Conservation (phyloP, 2,329 filamentous ascomycete species). For the Penicillium sp. region DNA sequence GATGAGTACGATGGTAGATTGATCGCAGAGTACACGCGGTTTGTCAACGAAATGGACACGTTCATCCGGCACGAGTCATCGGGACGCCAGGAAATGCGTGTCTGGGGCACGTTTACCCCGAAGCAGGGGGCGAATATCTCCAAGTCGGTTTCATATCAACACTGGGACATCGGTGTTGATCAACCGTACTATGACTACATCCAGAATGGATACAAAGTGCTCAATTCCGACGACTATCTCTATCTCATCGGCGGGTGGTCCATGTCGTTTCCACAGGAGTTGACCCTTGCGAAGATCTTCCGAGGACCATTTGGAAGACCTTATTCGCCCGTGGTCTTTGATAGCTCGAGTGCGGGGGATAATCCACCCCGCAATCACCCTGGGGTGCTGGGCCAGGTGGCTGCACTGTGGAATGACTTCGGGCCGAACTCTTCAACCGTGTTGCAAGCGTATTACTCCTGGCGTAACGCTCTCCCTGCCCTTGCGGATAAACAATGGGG, state of each 20-base stretch:
- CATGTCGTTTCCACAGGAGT: conserved; percentile 41
- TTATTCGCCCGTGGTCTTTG: too few species aligned
- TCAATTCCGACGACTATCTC: conserved; percentile 50
- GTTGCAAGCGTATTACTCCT: conserved; percentile 47
- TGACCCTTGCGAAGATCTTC: too few species aligned
- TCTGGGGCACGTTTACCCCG: conserved; percentile 52
- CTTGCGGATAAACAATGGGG: conserved; percentile 52
- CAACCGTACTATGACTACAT: conserved; percentile 47
- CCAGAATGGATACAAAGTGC: conserved; percentile 45
- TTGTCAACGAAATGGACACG: conserved; percentile 48
- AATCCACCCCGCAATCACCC: too few species aligned
- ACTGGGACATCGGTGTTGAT: conserved; percentile 50
- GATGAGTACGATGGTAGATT: conserved; percentile 50
- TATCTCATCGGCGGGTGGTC: conserved; percentile 49
- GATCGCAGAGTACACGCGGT: conserved; percentile 47
- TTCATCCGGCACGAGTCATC: conserved; percentile 37
- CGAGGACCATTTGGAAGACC: too few species aligned
- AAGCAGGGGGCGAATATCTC: conserved; percentile 38
- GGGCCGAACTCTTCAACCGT: conserved; percentile 27
- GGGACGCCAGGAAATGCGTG: conserved; percentile 42
- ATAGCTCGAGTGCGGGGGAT: too few species aligned
- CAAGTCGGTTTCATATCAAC: conserved; percentile 46
- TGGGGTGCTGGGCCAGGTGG: too few species aligned
- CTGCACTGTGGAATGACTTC: too few species aligned
- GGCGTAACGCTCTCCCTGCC: conserved; percentile 42